phyloP scores from a whole-genome alignment of 2,329 filamentous ascomycete species.

The Alternaria viburni region DNA sequence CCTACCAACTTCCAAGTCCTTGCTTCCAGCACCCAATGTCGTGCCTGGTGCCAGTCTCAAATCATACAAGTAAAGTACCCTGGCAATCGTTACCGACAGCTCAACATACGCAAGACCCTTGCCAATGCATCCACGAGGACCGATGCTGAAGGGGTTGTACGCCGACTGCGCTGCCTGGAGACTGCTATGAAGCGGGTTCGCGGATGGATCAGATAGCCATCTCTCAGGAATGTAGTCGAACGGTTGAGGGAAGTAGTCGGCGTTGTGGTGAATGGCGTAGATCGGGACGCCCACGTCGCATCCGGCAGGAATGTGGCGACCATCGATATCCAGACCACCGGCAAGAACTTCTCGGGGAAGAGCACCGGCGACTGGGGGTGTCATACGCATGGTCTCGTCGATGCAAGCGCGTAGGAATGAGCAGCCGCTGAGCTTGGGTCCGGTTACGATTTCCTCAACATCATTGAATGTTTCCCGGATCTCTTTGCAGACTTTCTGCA shows the following conservation, averaged over 20 bases:
- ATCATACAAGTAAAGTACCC: constrained; percentile 68
- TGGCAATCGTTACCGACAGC: constrained; percentile 67
- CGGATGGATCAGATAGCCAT: constrained; percentile 42
- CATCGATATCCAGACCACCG: constrained; percentile 48
- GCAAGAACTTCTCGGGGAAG: constrained; percentile 47
- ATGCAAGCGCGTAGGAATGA: constrained; percentile 48
- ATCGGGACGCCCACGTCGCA: constrained; percentile 47
- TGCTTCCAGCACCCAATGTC: constrained; percentile 37
- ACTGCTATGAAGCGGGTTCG: constrained; percentile 38
- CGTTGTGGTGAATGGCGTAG: constrained; percentile 49
- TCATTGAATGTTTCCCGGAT: constrained; percentile 42
- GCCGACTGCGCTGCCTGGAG: constrained; percentile 63
- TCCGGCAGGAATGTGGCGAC: constrained; percentile 44
- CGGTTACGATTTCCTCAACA: constrained; percentile 48
- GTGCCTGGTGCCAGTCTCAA: constrained; percentile 50
- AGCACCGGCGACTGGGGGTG: constrained; percentile 47
- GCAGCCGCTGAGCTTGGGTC: constrained; percentile 41
- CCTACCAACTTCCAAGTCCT: constrained; percentile 42
- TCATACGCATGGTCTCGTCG: constrained; percentile 51
- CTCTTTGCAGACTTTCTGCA: constrained; percentile 43
- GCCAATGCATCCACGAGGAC: constrained; percentile 74
- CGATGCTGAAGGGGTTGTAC: constrained; percentile 77
- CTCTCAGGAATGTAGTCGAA: constrained; percentile 48
- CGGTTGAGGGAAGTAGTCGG: constrained; percentile 46
- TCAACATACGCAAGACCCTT: constrained; percentile 73